phyloP scores from a whole-genome alignment of 2,329 filamentous ascomycete genomes.

The Venturiaceae sp. region DNA sequence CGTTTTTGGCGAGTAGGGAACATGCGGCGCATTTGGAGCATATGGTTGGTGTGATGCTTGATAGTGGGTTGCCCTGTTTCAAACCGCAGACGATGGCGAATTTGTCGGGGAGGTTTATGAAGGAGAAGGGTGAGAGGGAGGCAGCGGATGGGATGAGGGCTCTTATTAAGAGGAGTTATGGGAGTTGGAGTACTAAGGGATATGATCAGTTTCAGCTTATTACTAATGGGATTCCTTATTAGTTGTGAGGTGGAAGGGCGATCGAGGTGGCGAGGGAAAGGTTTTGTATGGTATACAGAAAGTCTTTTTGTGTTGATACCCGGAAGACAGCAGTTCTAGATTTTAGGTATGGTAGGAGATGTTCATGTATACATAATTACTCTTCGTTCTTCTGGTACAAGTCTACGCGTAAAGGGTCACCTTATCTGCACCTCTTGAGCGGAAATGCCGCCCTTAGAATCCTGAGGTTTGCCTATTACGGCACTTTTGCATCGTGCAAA shows the following conservation, averaged over 20 bases:
- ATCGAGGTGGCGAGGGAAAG: neutral
- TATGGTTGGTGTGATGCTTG: slow-evolving; percentile 90
- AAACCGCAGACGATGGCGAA: slow-evolving; percentile 91
- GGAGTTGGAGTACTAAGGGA: slow-evolving; percentile 82
- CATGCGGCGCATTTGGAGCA: slow-evolving; percentile 84
- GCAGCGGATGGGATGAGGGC: slow-evolving; percentile 91
- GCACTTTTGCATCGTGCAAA: too few species aligned
- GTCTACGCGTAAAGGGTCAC: too few species aligned
- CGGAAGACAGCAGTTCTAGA: too few species aligned
- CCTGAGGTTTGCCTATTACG: too few species aligned
- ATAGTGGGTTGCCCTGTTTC: slow-evolving; percentile 93
- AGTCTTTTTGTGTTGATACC: neutral
- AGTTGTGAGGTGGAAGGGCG: neutral
- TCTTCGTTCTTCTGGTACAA: too few species aligned
- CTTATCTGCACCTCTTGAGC: too few species aligned
- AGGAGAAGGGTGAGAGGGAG: slow-evolving; percentile 85
- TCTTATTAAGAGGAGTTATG: slow-evolving; percentile 80
- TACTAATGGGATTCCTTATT: slow-evolving; percentile 96
- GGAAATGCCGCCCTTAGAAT: too few species aligned
- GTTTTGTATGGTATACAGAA: neutral
- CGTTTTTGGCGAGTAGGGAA: slow-evolving; percentile 79
- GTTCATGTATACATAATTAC: too few species aligned
- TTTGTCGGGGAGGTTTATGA: slow-evolving; percentile 84
- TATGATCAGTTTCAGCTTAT: slow-evolving; percentile 98
- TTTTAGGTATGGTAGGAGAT: too few species aligned